Conservation (phyloP, 352 stramenopile species). For the Pythium volutum region DNA sequence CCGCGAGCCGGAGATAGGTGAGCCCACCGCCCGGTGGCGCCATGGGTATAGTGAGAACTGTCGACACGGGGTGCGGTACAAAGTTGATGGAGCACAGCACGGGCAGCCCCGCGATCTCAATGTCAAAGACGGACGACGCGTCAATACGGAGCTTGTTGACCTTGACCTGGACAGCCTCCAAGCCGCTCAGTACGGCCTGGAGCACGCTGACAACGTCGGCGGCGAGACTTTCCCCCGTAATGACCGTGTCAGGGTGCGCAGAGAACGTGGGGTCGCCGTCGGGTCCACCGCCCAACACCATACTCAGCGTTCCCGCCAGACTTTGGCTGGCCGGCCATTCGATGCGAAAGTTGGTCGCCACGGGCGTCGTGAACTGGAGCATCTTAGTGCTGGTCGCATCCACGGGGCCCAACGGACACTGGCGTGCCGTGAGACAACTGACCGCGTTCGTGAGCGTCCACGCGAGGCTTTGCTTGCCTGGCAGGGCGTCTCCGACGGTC, state of each 20-base stretch:
- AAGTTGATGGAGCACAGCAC: conserved; percentile 12
- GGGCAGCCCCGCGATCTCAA: conserved; percentile 15
- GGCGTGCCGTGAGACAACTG: conserved; percentile 14
- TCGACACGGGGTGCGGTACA: neutral
- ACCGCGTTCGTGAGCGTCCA: conserved; percentile 17
- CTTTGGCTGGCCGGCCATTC: neutral
- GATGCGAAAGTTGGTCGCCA: conserved; percentile 2
- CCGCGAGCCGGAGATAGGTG: conserved; percentile 1
- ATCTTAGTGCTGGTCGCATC: conserved; percentile 8
- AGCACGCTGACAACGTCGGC: neutral
- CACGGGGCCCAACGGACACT: conserved; percentile 28
- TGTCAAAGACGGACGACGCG: neutral
- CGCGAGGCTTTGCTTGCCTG: conserved; percentile 1
- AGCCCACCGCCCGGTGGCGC: neutral
- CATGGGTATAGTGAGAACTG: neutral
- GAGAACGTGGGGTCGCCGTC: neutral
- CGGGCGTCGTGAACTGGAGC: conserved; percentile 16
- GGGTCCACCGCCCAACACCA: conserved; percentile 8
- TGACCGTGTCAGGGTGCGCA: neutral
- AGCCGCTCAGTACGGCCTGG: neutral
- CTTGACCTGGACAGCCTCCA: neutral
- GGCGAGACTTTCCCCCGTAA: neutral
- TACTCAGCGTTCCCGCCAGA: conserved; percentile 17
- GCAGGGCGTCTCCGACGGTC: neutral
- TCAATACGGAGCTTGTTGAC: neutral